Evolutionary conservation across 805 yeast genomes (phyloP).

Genomic region (Alloascoidea africana): DNA sequence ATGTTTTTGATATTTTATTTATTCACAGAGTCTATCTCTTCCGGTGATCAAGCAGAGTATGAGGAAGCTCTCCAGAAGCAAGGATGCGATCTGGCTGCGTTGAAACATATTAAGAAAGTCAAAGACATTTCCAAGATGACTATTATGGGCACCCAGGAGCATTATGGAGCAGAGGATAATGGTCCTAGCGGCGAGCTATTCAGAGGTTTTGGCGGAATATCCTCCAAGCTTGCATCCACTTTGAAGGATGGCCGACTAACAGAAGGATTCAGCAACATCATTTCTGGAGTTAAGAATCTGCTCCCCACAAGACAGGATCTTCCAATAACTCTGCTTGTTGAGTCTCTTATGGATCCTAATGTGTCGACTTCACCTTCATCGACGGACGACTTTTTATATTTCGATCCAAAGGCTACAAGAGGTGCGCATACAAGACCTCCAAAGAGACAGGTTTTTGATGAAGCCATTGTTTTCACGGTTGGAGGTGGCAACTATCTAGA

Average conservation of each 20-base stretch:
- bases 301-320: slow-evolving; percentile 79
- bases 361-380: slow-evolving; percentile 31
- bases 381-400: slow-evolving; percentile 81
- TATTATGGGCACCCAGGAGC: slow-evolving; percentile 15
- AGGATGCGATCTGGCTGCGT: slow-evolving; percentile 45
- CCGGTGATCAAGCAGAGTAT: slow-evolving; percentile 40
- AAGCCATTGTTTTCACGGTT: slow-evolving; percentile 78
- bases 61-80: slow-evolving; percentile 45
- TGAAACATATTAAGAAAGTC: slow-evolving; percentile 62
- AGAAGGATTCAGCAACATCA: slow-evolving; percentile 81
- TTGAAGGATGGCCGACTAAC: slow-evolving; percentile 72
- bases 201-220: slow-evolving; percentile 49
- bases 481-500: slow-evolving; percentile 96
- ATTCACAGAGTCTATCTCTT: slow-evolving; percentile 28
- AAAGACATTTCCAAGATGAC: slow-evolving; percentile 55
- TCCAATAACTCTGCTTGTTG: slow-evolving; percentile 84
- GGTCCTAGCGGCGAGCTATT: slow-evolving; percentile 19
- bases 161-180: slow-evolving; percentile 6
- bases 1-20: slow-evolving; percentile 67
- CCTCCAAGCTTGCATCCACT: slow-evolving; percentile 59
- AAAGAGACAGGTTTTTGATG: slow-evolving; percentile 64
- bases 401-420: slow-evolving; percentile 75
- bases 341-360: slow-evolving; percentile 77
- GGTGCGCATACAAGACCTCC: slow-evolving; percentile 89
- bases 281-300: slow-evolving; percentile 74